phyloP scores from a whole-genome alignment of 2,329 filamentous ascomycete species.

The Aspergillus jensenii region DNA sequence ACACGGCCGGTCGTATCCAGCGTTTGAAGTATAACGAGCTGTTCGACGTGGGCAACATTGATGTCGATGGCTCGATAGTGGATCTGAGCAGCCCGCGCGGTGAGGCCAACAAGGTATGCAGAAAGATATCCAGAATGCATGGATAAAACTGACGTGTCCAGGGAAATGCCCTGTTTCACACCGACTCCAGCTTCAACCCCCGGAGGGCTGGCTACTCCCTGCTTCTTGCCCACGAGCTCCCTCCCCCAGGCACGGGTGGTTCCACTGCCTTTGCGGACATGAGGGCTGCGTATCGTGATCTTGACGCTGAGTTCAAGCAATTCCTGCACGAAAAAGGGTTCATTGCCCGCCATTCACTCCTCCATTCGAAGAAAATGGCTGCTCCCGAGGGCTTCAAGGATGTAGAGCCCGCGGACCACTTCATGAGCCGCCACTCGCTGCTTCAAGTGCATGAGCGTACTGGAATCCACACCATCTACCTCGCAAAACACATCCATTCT shows the following conservation, averaged over 20 bases:
- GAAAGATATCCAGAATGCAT: no score
- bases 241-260: background rate
- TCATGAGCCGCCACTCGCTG: no score
- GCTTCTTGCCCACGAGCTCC: background rate
- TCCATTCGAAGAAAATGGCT: background rate
- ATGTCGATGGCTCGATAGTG: no score
- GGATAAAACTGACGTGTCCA: background rate
- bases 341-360: background rate
- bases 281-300: background rate
- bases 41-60: no score
- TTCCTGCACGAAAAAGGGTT: background rate
- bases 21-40: no score
- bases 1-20: no score
- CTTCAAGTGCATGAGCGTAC: background rate
- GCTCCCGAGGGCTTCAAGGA: no score
- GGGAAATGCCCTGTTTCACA: background rate
- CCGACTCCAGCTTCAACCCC: background rate
- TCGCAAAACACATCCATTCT: background rate
- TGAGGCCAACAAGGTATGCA: no score
- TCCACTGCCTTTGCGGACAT: background rate
- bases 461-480: background rate
- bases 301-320: background rate
- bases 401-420: no score
- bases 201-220: background rate
- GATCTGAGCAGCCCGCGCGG: no score